Base-by-base conservation (phyloP, 441 rosid species). In the Jatropha multifida region DNA sequence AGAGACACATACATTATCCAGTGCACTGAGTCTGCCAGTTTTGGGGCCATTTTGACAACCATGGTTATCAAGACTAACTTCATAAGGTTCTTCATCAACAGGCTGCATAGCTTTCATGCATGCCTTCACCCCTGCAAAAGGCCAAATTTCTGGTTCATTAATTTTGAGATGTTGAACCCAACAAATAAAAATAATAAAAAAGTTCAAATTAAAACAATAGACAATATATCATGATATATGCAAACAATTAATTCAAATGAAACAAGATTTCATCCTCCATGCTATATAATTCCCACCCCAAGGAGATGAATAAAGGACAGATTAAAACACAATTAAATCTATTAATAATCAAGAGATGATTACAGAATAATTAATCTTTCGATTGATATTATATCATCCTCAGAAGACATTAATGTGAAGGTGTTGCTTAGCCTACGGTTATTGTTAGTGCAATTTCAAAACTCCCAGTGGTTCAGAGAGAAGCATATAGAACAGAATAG, bases 111-210 rank as follows among this genome's bases (percentile, higher is more conserved):
- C 86, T 78, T 87, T 83, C 86, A 88, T 78, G 83, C 96, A 91
- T 55, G 92, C 92, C 80, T 86, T 89, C 72, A 94, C 85, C 98
- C 98, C 98, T 94, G 83, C 76, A 80, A 78, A 56, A 76, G 15
- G 9, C 0, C 27, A 80, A 58, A 38, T 15, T 52, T 48, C 5
- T 20, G 42, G 48, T 10, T 40, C 7, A 65, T 74, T 20, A 60
- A 27, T 7, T 44, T 4, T 2, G 7, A 2, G 18, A 27, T 71
- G 73, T 63, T 3, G 14, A 12, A 59, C 49, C 9, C 14, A 69
- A 58, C 41, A 62, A 15, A 27, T 11, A 68, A 26, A 27, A 32
- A 14, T 18, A 63, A n/a, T 44, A 42, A 17, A n/a, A 13, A 23
- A 20, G 37, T 18, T 17, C 27, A 72, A 38, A n/a, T 46, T 3